Evolutionary conservation across 495 filamentous ascomycete genomes (phyloP), one percentile per base, ranked within the genome.

Genomic region (Articulospora tetracladia): DNA sequence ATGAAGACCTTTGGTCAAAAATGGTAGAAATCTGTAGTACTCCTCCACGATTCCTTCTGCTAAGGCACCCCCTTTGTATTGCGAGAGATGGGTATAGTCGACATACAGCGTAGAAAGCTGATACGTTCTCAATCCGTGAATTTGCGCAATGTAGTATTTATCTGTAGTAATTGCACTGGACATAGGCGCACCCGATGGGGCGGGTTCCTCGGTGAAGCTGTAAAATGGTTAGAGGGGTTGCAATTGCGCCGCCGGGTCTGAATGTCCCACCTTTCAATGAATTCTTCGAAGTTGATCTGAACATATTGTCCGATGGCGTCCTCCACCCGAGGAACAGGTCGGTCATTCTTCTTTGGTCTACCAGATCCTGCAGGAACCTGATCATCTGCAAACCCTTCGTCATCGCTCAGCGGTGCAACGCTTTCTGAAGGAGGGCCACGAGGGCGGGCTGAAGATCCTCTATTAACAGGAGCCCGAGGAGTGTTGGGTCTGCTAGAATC

Each of bases 121-220:
- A 72, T 90, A 92, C 57, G 85, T 86, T 22, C 82, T 79, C 81
- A 99, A 86, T 57, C 90, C 91, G 66, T 96, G 89, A 58, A 99
- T 94, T 70, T 97, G 95, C 19, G 91, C 91, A 65, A 99, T 83
- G 73, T 99, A 99, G 78, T 97, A 97, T 70, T 91, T 94, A 71
- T 96, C 89, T 22, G 88, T 94, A 23, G 86, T 86, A 22, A 84
- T 72, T 27, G 85, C 85, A 66, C 86, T 90, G 23, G 92, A 93
- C 0, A 85, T 81, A 1, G 89, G 90, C 12, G 88, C 86, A 13
- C 80, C 85, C 12, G 91, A 92, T 4, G 85, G 79, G 3, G 79
- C 77, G 3, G 88, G 86, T 24, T 94, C 89, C 66, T 97, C 92
- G 25, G 87, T 78, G 70, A 83, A 93, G 56, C 88, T 92, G 41